Base-by-base conservation (phyloP, 306 rosid genomes). In the Castanea crenata region DNA sequence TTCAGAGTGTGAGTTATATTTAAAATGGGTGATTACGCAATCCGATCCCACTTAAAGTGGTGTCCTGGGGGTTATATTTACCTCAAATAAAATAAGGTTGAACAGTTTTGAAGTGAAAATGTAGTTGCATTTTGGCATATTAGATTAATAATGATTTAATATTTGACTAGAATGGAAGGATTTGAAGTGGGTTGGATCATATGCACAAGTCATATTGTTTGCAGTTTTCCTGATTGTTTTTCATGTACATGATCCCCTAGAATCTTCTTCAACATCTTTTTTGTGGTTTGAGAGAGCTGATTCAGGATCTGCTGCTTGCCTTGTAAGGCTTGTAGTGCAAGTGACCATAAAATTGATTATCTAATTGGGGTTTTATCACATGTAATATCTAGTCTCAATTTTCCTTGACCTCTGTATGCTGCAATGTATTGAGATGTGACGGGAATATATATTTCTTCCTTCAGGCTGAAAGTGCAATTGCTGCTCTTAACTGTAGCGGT, bases 381-480 rank as follows among this genome's bases (percentile, higher is more conserved):
- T 38, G 64, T 70, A 73, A 58, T 21, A 56, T 56, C 5, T 15
- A 35, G 58, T 41, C 59, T 65, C 44, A 54, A 20, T 34, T 31
- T 57, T 38, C 15, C n/a, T 19, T 20, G 56, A 27, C 29, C 34
- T 58, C 35, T 71, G 31, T 20, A 27, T 59, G 29, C 16, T 15
- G 49, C 55, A 9, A 51, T 31, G 55, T 20, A 19, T 61, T 75
- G 41, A 31, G 19, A 10, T 34, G 32, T 6, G 6, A n/a, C 12
- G 12, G 29, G 55, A 27, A 59, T 2, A 51, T 18, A 31, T 19
- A 55, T 52, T 67, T 64, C 31, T 34, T 54, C 46, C 77, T 77
- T 79, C 93, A 94, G 99, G 99, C 99, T 78, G 97, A 95, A 78
- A 91, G 98, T 87, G 99, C 99, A 78, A 95, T 95, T 88, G 94